A percentile compares a stretch with the other conserved stretches of the same genome.
Conservation (phyloP, 78 protist species). For the Speleostelium caveatum region DNA sequence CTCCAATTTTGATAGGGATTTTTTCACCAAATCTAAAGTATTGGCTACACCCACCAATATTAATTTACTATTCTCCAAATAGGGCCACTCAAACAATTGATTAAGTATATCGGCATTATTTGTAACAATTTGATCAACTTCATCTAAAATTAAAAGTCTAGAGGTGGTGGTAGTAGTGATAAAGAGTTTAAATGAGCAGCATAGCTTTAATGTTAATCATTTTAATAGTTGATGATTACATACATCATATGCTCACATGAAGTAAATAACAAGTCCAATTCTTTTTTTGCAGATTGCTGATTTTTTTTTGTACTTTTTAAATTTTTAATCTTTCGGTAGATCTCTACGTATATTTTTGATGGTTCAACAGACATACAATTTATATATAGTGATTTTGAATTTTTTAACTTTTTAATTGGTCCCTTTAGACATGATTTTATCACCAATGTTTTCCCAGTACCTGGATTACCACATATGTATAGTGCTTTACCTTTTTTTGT, state of each 20-base stretch:
- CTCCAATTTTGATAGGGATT: slow-evolving; percentile 14
- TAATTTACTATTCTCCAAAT: slow-evolving; percentile 1
- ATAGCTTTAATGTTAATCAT: neutral
- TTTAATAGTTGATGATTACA: neutral
- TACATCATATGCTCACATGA: neutral
- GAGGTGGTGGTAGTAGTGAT: neutral
- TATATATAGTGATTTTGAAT: slow-evolving; percentile 14
- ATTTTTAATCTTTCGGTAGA: slow-evolving; percentile 15
- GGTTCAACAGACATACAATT: slow-evolving; percentile 43
- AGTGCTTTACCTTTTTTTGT: slow-evolving; percentile 12
- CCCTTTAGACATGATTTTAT: neutral
- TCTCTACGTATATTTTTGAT: slow-evolving; percentile 15
- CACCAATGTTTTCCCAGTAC: slow-evolving; percentile 63
- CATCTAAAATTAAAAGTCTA: slow-evolving; percentile 51
- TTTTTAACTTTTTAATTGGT: neutral
- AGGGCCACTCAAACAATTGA: slow-evolving; percentile 61
- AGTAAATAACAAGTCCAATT: neutral
- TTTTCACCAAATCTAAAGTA: slow-evolving; percentile 26
- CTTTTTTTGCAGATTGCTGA: neutral
- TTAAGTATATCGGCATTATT: neutral
- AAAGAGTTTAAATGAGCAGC: neutral
- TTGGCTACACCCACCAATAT: slow-evolving; percentile 64
- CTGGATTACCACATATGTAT: slow-evolving; percentile 57
- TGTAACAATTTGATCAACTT: slow-evolving; percentile 22
- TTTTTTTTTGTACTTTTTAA: slow-evolving; percentile 11